Conservation (phyloP, 2,329 filamentous ascomycete species). For the Fusarium sp. region DNA sequence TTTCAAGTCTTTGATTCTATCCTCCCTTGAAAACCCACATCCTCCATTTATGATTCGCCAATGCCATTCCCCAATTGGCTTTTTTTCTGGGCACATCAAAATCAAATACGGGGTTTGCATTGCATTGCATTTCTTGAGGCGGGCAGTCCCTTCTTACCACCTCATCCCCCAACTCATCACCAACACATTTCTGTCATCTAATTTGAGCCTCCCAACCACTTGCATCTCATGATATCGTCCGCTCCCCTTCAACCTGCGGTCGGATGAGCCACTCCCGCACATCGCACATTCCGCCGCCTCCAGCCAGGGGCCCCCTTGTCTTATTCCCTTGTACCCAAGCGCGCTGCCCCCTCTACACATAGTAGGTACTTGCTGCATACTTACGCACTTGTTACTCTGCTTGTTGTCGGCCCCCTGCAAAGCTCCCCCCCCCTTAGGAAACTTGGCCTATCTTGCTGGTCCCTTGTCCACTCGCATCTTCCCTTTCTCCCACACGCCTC, state of each 20-base stretch:
- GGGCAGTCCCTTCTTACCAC: conserved; percentile 30
- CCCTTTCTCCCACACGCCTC: conserved; percentile 34
- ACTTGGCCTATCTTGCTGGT: conserved; percentile 27
- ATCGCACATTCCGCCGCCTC: conserved; percentile 34
- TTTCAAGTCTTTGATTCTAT: conserved; percentile 19
- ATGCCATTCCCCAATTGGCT: conserved; percentile 31
- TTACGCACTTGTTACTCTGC: conserved; percentile 12
- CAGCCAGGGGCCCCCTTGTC: conserved; percentile 29
- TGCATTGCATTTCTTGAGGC: conserved; percentile 17
- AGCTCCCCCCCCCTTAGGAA: conserved; percentile 24
- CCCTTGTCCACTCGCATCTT: conserved; percentile 31
- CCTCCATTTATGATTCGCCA: conserved; percentile 25
- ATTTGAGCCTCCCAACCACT: conserved; percentile 37
- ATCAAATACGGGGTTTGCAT: conserved; percentile 19
- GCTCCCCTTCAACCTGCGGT: conserved; percentile 13
- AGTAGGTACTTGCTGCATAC: conserved; percentile 14
- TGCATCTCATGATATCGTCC: conserved; percentile 32
- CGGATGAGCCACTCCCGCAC: conserved; percentile 40
- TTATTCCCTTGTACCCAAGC: conserved; percentile 29
- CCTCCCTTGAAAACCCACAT: conserved; percentile 32
- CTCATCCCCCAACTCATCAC: conserved; percentile 11
- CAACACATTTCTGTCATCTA: conserved; percentile 27
- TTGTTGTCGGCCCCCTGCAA: conserved; percentile 29
- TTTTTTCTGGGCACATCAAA: conserved; percentile 26
- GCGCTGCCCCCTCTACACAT: conserved; percentile 21